These are phyloP conservation scores for Coemansia pectinata DNA, from an alignment of 192 early-diverging fungal species.

Conservation along the genomic window DNA sequence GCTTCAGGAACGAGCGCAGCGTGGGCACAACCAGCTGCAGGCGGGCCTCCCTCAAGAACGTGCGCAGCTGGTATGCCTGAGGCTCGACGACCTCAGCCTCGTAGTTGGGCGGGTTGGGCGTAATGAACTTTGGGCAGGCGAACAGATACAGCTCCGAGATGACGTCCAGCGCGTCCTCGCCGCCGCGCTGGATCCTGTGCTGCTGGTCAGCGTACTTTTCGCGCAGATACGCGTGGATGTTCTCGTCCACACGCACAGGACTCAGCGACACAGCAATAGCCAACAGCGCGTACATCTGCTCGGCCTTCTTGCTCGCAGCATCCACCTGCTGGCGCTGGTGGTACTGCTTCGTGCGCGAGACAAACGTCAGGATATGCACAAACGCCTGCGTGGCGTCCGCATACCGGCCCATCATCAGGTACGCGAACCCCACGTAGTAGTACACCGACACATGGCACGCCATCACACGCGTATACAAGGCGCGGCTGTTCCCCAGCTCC, in stretches of 20 bases:
- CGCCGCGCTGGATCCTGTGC: conserved; percentile 82
- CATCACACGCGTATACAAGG: conserved; percentile 92
- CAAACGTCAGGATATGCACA: conserved; percentile 86
- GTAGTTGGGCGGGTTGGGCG: conserved; percentile 83
- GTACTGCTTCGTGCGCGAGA: conserved; percentile 92
- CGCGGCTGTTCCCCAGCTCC: conserved; percentile 87
- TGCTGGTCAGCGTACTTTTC: conserved; percentile 95
- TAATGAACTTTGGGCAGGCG: conserved; percentile 95
- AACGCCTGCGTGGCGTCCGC: conserved; percentile 93
- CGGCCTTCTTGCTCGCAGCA: conserved; percentile 87
- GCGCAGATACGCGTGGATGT: conserved; percentile 80
- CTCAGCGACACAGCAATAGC: conserved; percentile 87
- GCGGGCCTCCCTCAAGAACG: conserved; percentile 84
- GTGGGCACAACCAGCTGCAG: conserved; percentile 84
- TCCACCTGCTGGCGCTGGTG: conserved; percentile 91
- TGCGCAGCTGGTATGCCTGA: conserved; percentile 76
- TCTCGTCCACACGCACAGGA: conserved; percentile 93
- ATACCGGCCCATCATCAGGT: conserved; percentile 98
- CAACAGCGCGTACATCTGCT: conserved; percentile 94
- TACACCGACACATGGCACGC: conserved; percentile 96
- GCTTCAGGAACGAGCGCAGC: conserved; percentile 90
- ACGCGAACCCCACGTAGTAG: conserved; percentile 97
- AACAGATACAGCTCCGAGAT: conserved; percentile 90
- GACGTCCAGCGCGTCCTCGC: conserved; percentile 77
- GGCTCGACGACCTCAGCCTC: conserved; percentile 59